Conservation (phyloP, 768 basidiomycete species). For the Postia placenta region DNA sequence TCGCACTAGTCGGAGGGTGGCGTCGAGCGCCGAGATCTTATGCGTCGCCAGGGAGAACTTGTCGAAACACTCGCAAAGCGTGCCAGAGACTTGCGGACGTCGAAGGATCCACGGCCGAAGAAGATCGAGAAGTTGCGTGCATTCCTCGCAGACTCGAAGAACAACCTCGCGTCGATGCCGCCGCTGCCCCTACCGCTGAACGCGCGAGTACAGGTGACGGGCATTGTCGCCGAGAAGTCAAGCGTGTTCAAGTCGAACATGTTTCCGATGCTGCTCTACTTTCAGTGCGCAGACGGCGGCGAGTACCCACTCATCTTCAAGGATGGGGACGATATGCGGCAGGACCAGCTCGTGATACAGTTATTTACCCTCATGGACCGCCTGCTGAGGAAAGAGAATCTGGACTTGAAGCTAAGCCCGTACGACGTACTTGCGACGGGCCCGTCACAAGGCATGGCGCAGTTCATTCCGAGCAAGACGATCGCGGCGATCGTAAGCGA, state of each 20-base stretch:
- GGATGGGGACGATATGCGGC: slow-evolving; percentile 97
- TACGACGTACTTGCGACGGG: slow-evolving; percentile 94
- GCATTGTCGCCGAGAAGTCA: slow-evolving; percentile 87
- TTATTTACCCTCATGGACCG: slow-evolving; percentile 98
- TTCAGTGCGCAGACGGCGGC: slow-evolving; percentile 76
- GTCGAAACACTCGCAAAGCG: slow-evolving; percentile 81
- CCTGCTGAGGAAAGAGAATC: slow-evolving; percentile 86
- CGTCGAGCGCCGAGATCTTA: slow-evolving; percentile 75
- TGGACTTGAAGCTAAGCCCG: slow-evolving; percentile 87
- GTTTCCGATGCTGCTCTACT: slow-evolving; percentile 85
- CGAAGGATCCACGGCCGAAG: slow-evolving; percentile 91
- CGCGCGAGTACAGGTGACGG: slow-evolving; percentile 76
- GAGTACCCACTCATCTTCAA: slow-evolving; percentile 98
- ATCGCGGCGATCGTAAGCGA: slow-evolving; percentile 94
- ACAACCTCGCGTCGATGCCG: slow-evolving; percentile 71
- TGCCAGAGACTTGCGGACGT: slow-evolving; percentile 80
- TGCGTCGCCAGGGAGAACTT: slow-evolving; percentile 87
- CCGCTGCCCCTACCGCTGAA: slow-evolving; percentile 88
- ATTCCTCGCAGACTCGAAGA: slow-evolving; percentile 79
- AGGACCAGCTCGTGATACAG: slow-evolving; percentile 97
- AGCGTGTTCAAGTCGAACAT: slow-evolving; percentile 97
- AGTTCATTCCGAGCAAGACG: slow-evolving; percentile 94
- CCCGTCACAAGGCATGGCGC: slow-evolving; percentile 88
- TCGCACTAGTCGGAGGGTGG: slow-evolving; percentile 60
- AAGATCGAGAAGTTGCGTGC: slow-evolving; percentile 95